These are phyloP conservation scores for Umbelopsis sp. DNA, from an alignment of 192 early-diverging fungal species.

Conservation along the genomic window DNA sequence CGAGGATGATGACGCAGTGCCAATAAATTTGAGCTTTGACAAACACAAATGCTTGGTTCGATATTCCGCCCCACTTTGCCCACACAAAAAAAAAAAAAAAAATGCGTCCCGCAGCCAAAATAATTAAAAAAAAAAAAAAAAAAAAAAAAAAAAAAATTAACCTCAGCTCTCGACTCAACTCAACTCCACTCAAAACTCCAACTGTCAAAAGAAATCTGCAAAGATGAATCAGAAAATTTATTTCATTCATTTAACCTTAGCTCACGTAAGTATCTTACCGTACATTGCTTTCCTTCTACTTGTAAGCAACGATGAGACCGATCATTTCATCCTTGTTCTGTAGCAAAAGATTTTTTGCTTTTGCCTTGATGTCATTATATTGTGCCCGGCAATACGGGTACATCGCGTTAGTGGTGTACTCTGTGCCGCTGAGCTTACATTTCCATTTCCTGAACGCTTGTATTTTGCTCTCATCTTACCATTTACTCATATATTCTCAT, in stretches of 20 bases:
- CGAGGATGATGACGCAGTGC: conserved; percentile 12
- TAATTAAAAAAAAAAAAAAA: background rate
- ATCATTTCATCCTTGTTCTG: conserved; percentile 14
- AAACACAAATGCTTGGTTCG: background rate
- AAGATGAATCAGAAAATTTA: too few relatives aligned
- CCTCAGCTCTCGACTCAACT: too few relatives aligned
- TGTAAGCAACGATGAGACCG: background rate
- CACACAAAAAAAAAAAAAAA: background rate
- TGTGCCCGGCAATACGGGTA: background rate
- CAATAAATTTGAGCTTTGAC: background rate
- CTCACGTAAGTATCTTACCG: too few relatives aligned
- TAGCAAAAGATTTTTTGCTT: conserved; percentile 14
- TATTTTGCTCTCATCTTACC: too few relatives aligned
- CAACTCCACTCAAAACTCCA: too few relatives aligned
- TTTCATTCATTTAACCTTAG: too few relatives aligned
- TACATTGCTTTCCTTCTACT: background rate
- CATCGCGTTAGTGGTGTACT: background rate
- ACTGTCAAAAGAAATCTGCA: too few relatives aligned
- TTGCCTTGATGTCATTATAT: conserved; percentile 12
- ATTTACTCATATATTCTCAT: too few relatives aligned
- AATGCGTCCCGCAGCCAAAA: background rate
- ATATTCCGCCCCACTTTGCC: too few relatives aligned
- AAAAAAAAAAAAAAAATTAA: too few relatives aligned
- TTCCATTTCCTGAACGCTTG: too few relatives aligned
- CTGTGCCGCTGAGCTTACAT: background rate